Evolutionary conservation across 371 early-diverging fungal genomes (phyloP), one percentile per base, ranked within the genome.

Genomic region (Fennellomyces sp.): DNA sequence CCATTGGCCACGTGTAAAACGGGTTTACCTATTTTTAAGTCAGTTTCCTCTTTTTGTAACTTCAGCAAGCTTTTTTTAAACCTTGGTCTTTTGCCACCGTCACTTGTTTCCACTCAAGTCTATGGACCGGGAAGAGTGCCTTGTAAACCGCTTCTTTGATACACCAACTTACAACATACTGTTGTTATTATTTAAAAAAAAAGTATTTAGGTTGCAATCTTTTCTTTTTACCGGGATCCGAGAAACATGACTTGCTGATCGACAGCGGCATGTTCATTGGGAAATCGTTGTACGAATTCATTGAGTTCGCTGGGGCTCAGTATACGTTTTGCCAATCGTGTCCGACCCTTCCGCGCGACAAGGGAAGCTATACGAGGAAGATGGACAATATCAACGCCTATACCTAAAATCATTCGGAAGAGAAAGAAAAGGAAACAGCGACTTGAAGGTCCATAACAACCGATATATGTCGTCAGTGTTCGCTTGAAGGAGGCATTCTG

Each of bases 101-200:
- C 27, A 89, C 83, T 54, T 89, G 84, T 53, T 87, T 87, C 88
- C 88, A 89, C 19, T 82, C 82, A 45, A 87, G 69, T 50, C 66
- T 73, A 29, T 79, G 80, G 11, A 71, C 64, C 26, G 88, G 88
- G 55, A 75, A 87, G 38, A 84, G 47, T 27, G 89, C 89, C 61
- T 89, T 89, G 63, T 86, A 89, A 2, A 73, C 73, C 11, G 89
- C 88, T 58, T 89, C 89, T 63, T 89, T 89, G 23, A 83, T 63
- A 42, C 85, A 81, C 88, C 88, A 89, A 23, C 89, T 86, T 68
- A 1, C 19, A 3, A 2, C 27, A 51, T 17, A 30, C n/a, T n/a
- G n/a, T n/a, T n/a, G n/a, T n/a, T n/a, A n/a, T n/a, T n/a, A n/a
- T n/a, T 33, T 19, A 19, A 30, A 23, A 23, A 36, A 3, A 27